Percentiles rank a stretch among this genome's conserved stretches.
Evolutionary conservation across 2,329 filamentous ascomycete genomes (phyloP).

Genomic region (Hypoxylon sp.): DNA sequence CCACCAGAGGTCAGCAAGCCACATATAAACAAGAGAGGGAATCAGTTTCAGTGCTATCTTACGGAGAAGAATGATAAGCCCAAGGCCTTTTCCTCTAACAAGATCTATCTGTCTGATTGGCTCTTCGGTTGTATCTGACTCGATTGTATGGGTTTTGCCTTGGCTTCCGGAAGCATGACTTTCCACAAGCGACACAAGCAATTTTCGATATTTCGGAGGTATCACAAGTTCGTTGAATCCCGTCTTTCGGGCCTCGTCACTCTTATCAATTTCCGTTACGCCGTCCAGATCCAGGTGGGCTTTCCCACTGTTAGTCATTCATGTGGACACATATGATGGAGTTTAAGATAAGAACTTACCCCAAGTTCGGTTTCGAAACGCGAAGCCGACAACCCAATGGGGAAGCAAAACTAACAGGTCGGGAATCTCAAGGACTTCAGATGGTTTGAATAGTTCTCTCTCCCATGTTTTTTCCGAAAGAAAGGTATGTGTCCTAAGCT

Average conservation of each 20-base stretch:
- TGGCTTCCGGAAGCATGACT: constrained; percentile 7
- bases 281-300: neutral
- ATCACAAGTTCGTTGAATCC: constrained; percentile 9
- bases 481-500: constrained; percentile 4
- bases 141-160: neutral
- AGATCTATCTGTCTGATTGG: constrained; percentile 9
- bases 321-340: too few species aligned
- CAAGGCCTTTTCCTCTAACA: constrained; percentile 11
- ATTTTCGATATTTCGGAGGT: constrained; percentile 1
- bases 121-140: neutral
- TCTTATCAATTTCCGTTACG: constrained; percentile 2
- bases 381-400: constrained; percentile 3
- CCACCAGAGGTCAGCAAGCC: neutral
- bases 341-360: neutral
- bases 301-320: neutral
- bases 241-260: constrained; percentile 1
- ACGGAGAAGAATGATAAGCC: constrained; percentile 12
- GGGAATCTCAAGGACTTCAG: neutral
- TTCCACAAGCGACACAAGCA: constrained; percentile 12
- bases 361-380: constrained; percentile 1
- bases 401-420: neutral
- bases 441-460: neutral
- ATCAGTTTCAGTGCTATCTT: neutral
- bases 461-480: constrained; percentile 1
- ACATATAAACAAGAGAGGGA: neutral